Evolutionary conservation across 768 basidiomycete genomes (phyloP).

Genomic region (Hericium erinaceus): DNA sequence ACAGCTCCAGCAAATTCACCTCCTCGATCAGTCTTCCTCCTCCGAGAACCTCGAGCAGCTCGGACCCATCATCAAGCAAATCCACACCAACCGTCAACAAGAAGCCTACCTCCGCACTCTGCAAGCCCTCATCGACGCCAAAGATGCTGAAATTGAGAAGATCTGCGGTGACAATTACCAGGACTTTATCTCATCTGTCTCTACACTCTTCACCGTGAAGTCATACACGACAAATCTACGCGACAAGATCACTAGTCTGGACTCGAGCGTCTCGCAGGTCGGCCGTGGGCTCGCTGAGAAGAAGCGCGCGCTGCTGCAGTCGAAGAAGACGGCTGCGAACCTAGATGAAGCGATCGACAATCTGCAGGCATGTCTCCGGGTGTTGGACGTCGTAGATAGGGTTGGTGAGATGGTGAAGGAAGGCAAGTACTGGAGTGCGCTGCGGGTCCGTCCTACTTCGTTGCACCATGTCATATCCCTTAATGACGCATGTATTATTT

Average conservation of each 20-base stretch:
- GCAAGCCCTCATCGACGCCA: constrained; percentile 82
- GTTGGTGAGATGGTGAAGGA: constrained; percentile 90
- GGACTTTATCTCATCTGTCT: constrained; percentile 94
- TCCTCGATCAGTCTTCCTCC: constrained; percentile 78
- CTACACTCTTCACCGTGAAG: constrained; percentile 92
- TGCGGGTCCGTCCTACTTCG: constrained; percentile 59
- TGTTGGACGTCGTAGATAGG: constrained; percentile 87
- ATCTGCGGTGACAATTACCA: constrained; percentile 97
- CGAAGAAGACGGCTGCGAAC: constrained; percentile 87
- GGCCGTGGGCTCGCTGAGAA: constrained; percentile 87
- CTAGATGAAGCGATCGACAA: constrained; percentile 96
- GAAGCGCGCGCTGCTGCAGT: constrained; percentile 82
- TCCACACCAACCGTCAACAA: constrained; percentile 80
- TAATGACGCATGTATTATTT: constrained; percentile 16
- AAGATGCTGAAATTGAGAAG: constrained; percentile 92
- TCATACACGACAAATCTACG: constrained; percentile 93
- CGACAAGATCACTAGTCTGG: constrained; percentile 83
- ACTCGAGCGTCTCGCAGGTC: constrained; percentile 80
- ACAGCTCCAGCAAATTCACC: constrained; percentile 85
- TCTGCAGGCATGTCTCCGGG: constrained; percentile 83
- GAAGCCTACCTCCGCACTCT: constrained; percentile 83
- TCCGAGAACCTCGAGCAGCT: constrained; percentile 94
- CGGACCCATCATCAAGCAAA: constrained; percentile 90
- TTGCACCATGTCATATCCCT: constrained; percentile 3
- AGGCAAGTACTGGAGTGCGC: constrained; percentile 93